Evolutionary conservation across 75 land plant genomes (phyloP).

Genomic region (Azolla pinnata): DNA sequence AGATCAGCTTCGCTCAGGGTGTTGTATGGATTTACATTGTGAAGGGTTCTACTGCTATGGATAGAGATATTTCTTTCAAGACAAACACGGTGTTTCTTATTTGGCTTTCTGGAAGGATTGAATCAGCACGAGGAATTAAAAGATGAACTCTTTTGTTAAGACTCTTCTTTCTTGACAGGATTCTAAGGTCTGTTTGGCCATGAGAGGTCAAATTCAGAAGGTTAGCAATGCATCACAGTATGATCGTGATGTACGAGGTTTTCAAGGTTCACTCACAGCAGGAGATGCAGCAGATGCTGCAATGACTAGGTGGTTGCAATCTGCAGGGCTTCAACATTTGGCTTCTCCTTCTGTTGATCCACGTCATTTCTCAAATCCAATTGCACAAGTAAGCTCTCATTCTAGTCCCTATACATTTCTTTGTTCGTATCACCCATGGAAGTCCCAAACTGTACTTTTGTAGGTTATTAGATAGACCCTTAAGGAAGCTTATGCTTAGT

Average conservation of each 20-base stretch:
- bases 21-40: no score
- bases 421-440: neutral
- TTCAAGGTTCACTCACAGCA: constrained; percentile 20
- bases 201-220: constrained; percentile 64
- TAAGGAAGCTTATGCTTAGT: no score
- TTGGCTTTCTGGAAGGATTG: no score
- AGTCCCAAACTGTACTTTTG: neutral
- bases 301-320: constrained; percentile 96
- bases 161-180: no score
- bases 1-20: no score
- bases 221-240: constrained; percentile 28
- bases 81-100: no score
- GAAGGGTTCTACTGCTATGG: no score
- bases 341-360: constrained; percentile 70
- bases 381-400: no score
- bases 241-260: constrained; percentile 31
- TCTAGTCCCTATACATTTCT: neutral
- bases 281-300: constrained; percentile 68
- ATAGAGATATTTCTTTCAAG: no score
- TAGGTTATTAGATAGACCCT: neutral
- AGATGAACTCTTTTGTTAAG: no score
- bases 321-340: constrained; percentile 95
- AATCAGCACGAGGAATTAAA: no score
- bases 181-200: neutral
- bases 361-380: constrained; percentile 59